Conservation (phyloP, 2,329 filamentous ascomycete genomes). For the Calonectria pauciramosa region DNA sequence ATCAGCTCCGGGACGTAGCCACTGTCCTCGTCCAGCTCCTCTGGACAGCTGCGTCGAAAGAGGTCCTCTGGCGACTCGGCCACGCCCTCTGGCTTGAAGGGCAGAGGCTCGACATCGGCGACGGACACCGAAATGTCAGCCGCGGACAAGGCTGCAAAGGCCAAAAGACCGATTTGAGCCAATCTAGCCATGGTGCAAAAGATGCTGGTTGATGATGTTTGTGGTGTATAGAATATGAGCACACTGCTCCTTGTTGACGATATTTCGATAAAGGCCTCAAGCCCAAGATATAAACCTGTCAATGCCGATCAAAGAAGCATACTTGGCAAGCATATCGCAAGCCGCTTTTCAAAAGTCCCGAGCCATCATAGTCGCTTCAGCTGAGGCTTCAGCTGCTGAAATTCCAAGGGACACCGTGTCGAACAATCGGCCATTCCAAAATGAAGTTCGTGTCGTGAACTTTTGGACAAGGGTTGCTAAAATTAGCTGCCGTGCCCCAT, state of each 20-base stretch:
- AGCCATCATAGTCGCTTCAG: neutral
- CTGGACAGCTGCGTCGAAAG: conserved; percentile 50
- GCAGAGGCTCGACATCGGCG: conserved; percentile 45
- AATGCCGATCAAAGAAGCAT: neutral
- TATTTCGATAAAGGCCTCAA: neutral
- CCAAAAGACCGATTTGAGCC: conserved; percentile 28
- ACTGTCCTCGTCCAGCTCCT: conserved; percentile 43
- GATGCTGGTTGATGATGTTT: neutral
- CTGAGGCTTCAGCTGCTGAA: neutral
- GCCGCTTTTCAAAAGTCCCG: neutral
- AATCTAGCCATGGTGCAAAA: conserved; percentile 18
- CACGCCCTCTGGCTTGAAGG: conserved; percentile 35
- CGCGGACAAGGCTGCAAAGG: conserved; percentile 29
- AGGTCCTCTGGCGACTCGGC: conserved; percentile 48
- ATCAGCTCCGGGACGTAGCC: conserved; percentile 44
- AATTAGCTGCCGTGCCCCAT: conserved; percentile 9
- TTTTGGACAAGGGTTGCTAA: conserved; percentile 10
- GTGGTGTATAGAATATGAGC: neutral
- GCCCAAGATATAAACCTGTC: neutral
- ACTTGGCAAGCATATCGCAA: neutral
- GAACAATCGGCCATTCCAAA: conserved; percentile 4
- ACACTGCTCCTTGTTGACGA: neutral
- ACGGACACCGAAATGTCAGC: conserved; percentile 46
- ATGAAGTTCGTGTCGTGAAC: neutral
- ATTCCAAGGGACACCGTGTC: conserved; percentile 22